These are phyloP conservation scores for Talaromyces albobiverticillius DNA, from an alignment of 2,329 filamentous ascomycete species.

Conservation along the genomic window DNA sequence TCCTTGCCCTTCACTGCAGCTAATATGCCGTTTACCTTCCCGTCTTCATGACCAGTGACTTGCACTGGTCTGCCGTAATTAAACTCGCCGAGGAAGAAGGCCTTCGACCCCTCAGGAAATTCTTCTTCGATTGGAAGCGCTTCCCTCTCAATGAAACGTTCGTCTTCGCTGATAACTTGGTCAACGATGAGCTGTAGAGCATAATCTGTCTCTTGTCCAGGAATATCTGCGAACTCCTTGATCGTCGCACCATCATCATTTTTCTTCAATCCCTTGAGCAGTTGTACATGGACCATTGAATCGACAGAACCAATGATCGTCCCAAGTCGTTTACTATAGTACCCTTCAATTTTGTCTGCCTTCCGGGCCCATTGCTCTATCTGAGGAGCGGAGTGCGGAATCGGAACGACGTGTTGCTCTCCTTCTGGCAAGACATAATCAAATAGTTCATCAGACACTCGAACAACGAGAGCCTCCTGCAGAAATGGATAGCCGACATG, in stretches of 20 bases:
- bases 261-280: conserved; percentile 86
- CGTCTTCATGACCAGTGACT: conserved; percentile 68
- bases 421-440: conserved; percentile 72
- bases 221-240: conserved; percentile 87
- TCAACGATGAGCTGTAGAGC: conserved; percentile 91
- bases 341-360: conserved; percentile 75
- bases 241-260: conserved; percentile 85
- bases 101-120: conserved; percentile 76
- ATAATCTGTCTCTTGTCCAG: conserved; percentile 82
- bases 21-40: conserved; percentile 77
- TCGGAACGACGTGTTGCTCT: conserved; percentile 62
- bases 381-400: conserved; percentile 70
- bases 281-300: conserved; percentile 85
- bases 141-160: conserved; percentile 84
- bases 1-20: conserved; percentile 70
- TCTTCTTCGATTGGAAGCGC: conserved; percentile 90
- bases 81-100: conserved; percentile 92
- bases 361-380: conserved; percentile 83
- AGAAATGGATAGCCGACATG: conserved; percentile 94
- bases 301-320: conserved; percentile 85
- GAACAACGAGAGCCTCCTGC: conserved; percentile 85
- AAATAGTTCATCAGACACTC: conserved; percentile 90
- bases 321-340: conserved; percentile 87
- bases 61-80: conserved; percentile 89
- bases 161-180: conserved; percentile 83